Conservation (phyloP, 176 grass and related monocot genomes). For the Aegilops bicornis region DNA sequence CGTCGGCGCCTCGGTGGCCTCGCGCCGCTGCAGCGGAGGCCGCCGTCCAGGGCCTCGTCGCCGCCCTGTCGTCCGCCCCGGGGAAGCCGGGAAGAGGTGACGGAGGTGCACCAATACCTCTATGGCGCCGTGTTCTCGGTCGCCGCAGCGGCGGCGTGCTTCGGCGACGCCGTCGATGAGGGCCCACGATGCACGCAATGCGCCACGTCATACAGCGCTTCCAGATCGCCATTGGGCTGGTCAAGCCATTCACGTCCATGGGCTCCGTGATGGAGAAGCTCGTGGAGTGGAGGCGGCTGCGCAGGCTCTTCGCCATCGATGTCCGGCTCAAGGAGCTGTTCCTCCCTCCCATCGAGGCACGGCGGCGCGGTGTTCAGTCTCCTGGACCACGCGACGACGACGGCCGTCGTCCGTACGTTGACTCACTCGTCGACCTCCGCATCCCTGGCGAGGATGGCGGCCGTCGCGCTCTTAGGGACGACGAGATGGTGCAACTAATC, state of each 20-base stretch:
- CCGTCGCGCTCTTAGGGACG: background rate
- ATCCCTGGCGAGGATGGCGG: background rate
- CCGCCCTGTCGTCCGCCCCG: background rate
- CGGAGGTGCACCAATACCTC: background rate
- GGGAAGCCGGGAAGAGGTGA: background rate
- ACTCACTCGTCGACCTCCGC: background rate
- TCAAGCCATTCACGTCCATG: background rate
- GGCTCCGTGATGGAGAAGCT: background rate
- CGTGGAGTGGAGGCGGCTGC: background rate
- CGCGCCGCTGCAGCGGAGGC: background rate
- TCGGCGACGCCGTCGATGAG: background rate
- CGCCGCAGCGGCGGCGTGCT: background rate
- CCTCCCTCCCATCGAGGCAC: background rate
- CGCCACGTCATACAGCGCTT: background rate
- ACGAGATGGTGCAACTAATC: background rate
- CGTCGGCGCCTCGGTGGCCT: background rate
- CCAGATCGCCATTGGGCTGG: background rate
- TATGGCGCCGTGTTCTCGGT: background rate
- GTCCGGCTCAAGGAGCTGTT: background rate
- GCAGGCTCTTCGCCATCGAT: background rate
- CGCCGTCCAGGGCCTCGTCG: background rate
- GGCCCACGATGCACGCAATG: background rate
- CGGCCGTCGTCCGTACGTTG: background rate
- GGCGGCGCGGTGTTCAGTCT: background rate
- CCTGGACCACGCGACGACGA: background rate